These are phyloP conservation scores for Rhododendron mucronatum DNA, from an alignment of 148 eudicot genomes.

Conservation along the genomic window DNA sequence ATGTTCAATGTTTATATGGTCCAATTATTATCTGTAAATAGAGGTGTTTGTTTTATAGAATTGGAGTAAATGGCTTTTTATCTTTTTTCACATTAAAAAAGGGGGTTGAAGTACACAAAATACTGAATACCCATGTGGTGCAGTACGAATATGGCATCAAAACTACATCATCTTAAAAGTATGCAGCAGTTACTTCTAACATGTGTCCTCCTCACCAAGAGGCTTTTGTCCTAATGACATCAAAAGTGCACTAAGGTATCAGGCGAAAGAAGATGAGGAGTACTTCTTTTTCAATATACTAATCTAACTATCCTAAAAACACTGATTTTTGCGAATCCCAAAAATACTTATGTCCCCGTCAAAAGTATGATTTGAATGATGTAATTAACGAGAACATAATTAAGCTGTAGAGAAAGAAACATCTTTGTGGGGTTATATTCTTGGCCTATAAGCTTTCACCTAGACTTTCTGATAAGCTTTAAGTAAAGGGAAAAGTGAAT, in stretches of 20 bases:
- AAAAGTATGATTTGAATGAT: not conserved
- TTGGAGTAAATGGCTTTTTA: not conserved
- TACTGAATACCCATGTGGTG: not conserved
- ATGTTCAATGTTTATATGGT: not conserved
- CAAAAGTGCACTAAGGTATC: no score
- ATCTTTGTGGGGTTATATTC: not conserved
- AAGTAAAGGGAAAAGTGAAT: not conserved
- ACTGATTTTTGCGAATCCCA: no score
- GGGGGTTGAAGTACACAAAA: not conserved
- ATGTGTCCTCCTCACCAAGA: not conserved
- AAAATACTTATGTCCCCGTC: not conserved
- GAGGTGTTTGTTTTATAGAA: not conserved
- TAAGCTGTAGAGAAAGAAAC: not conserved
- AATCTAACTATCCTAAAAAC: no score
- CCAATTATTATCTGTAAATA: not conserved
- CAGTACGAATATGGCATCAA: not conserved
- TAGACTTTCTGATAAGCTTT: not conserved
- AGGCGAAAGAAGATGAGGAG: no score
- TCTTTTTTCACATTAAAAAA: not conserved
- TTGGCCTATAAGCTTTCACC: not conserved
- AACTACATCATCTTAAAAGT: not conserved
- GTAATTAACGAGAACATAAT: not conserved
- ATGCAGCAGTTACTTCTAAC: not conserved
- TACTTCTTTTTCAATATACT: no score
- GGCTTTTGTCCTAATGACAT: no score